A percentile compares a stretch with the other conserved stretches of the same genome.
These are phyloP conservation scores for Curvularia hawaiiensis DNA, from an alignment of 2,329 filamentous ascomycete species.

Conservation along the genomic window DNA sequence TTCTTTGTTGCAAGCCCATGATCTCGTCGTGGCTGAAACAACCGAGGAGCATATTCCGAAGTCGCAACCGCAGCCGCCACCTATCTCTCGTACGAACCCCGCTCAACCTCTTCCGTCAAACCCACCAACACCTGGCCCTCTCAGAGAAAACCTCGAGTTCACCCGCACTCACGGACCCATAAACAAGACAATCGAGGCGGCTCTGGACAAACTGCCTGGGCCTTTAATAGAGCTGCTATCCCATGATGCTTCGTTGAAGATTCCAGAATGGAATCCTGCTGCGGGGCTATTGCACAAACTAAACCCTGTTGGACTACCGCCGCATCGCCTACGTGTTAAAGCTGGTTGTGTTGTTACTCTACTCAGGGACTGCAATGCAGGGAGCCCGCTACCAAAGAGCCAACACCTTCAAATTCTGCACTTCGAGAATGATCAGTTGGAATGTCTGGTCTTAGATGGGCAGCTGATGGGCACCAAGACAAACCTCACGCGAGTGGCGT, in stretches of 20 bases:
- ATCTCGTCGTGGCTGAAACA: constrained; percentile 35
- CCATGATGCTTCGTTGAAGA: constrained; percentile 30
- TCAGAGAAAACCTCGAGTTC: constrained; percentile 28
- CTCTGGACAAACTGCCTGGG: constrained; percentile 32
- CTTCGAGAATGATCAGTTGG: constrained; percentile 35
- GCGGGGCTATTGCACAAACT: constrained; percentile 38
- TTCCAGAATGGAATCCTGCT: constrained; percentile 33
- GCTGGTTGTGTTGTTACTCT: constrained; percentile 38
- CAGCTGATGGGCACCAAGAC: constrained; percentile 42
- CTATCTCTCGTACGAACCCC: background rate
- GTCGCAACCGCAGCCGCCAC: constrained; percentile 6
- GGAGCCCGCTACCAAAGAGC: constrained; percentile 40
- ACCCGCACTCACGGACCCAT: constrained; percentile 39
- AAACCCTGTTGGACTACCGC: constrained; percentile 40
- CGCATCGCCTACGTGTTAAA: constrained; percentile 44
- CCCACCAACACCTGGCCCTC: background rate
- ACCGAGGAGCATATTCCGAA: constrained; percentile 15
- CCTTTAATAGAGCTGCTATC: constrained; percentile 42
- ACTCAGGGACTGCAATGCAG: constrained; percentile 35
- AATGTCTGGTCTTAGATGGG: constrained; percentile 42
- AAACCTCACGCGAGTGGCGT: constrained; percentile 36
- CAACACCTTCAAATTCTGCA: constrained; percentile 40
- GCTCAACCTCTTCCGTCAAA: background rate
- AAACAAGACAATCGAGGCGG: constrained; percentile 33
- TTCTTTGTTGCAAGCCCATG: constrained; percentile 36